These are phyloP conservation scores for Clonostachys rosea DNA, from an alignment of 2,329 filamentous ascomycete species.

Conservation along the genomic window DNA sequence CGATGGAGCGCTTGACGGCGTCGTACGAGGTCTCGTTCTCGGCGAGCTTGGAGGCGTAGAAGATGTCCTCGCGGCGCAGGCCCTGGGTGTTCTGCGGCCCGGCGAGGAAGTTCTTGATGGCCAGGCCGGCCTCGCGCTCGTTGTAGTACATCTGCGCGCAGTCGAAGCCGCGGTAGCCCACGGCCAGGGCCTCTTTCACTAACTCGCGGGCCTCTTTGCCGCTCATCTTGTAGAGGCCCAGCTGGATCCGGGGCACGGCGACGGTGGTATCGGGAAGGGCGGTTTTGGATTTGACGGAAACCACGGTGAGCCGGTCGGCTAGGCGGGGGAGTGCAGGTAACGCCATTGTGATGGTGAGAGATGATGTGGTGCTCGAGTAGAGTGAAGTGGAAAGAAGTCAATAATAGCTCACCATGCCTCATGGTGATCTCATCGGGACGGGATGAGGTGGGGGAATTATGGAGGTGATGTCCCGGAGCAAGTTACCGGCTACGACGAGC, in stretches of 20 bases:
- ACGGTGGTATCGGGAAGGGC: constrained; percentile 59
- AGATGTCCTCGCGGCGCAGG: constrained; percentile 64
- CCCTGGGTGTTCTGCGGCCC: constrained; percentile 39
- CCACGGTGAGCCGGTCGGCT: constrained; percentile 13
- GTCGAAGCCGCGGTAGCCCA: constrained; percentile 47
- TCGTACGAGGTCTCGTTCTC: constrained; percentile 62
- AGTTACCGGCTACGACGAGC: no score
- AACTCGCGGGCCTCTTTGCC: constrained; percentile 53
- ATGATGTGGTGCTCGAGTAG: background rate
- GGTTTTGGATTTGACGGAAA: background rate
- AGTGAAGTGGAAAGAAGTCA: background rate
- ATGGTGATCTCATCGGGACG: no score
- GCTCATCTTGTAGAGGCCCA: constrained; percentile 70
- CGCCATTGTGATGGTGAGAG: constrained; percentile 7
- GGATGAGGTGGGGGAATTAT: no score
- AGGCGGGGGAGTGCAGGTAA: constrained; percentile 11
- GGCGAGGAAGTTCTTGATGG: constrained; percentile 54
- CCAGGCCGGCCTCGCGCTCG: constrained; percentile 63
- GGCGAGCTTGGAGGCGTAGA: constrained; percentile 77
- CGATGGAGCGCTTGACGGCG: constrained; percentile 62
- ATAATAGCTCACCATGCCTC: no score
- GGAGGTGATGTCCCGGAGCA: no score
- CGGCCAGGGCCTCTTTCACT: constrained; percentile 51
- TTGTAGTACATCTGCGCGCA: constrained; percentile 59
- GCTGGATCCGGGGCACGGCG: constrained; percentile 66